These are phyloP conservation scores for Entonaema liquescens DNA, from an alignment of 495 filamentous ascomycete species.

Conservation along the genomic window DNA sequence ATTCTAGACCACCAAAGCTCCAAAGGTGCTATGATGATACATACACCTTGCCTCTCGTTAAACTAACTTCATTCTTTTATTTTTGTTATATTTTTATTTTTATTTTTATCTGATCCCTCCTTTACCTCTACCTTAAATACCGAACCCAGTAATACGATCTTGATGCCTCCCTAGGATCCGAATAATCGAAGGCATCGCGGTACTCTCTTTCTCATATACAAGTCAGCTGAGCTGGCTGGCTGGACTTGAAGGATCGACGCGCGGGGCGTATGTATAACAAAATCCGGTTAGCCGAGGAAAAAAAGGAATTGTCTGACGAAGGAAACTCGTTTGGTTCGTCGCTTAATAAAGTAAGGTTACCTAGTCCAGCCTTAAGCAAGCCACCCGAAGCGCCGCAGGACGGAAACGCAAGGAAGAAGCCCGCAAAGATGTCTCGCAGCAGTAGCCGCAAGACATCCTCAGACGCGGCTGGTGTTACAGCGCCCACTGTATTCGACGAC, in stretches of 20 bases:
- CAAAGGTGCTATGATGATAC: neutral
- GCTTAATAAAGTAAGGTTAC: neutral
- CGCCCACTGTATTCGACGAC: neutral
- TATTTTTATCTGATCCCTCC: neutral
- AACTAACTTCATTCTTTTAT: neutral
- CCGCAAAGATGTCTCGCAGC: conserved; percentile 24
- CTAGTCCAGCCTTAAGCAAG: neutral
- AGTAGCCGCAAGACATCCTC: conserved; percentile 14
- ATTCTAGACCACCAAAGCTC: neutral
- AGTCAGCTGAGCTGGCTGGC: conserved; percentile 25
- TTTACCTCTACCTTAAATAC: neutral
- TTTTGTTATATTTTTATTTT: neutral
- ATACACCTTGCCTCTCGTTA: neutral
- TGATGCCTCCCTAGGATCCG: neutral
- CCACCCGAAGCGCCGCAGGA: conserved; percentile 20
- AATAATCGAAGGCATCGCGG: neutral
- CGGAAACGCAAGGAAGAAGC: conserved; percentile 2
- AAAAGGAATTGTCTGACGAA: neutral
- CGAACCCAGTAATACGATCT: conserved; percentile 4
- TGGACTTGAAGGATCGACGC: conserved; percentile 27
- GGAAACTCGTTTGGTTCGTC: neutral
- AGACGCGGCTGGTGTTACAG: neutral
- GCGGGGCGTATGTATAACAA: conserved; percentile 11
- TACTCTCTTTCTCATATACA: conserved; percentile 4
- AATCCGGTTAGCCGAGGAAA: neutral